Conservation (phyloP, 73 alveolate species). For the Paramecium caudatum region DNA sequence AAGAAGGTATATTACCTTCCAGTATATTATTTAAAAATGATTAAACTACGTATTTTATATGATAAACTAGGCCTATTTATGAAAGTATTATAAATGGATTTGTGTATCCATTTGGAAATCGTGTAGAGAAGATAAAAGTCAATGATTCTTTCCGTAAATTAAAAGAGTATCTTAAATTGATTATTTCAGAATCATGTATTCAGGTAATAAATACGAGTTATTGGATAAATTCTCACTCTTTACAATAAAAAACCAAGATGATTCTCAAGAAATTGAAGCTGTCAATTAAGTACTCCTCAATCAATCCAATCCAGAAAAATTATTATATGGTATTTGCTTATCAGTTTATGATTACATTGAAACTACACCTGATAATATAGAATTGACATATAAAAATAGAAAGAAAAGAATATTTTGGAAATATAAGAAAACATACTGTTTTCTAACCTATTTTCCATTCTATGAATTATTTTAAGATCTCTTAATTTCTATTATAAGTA, state of each 20-base stretch:
- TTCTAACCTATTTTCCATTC: slow-evolving; percentile 69
- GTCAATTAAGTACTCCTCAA: slow-evolving; percentile 3
- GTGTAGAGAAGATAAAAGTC: not conserved
- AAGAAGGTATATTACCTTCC: slow-evolving; percentile 66
- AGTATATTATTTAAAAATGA: slow-evolving; percentile 35
- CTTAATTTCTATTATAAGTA: slow-evolving; percentile 58
- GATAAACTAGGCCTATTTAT: not conserved
- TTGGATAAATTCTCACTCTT: slow-evolving; percentile 41
- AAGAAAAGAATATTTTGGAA: slow-evolving; percentile 72
- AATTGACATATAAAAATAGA: slow-evolving; percentile 37
- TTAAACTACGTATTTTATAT: not conserved
- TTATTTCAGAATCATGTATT: slow-evolving; percentile 54
- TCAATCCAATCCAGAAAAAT: slow-evolving; percentile 62
- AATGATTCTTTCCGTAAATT: slow-evolving; percentile 44
- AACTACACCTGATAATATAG: slow-evolving; percentile 67
- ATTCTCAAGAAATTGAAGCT: not conserved
- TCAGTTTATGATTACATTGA: slow-evolving; percentile 67
- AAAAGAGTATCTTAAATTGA: slow-evolving; percentile 46
- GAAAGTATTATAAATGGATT: slow-evolving; percentile 36
- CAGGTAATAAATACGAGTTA: slow-evolving; percentile 61
- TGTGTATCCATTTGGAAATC: slow-evolving; percentile 63
- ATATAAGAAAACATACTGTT: slow-evolving; percentile 69
- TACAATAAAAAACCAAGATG: slow-evolving; percentile 28
- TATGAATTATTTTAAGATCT: slow-evolving; percentile 72
- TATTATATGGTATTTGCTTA: slow-evolving; percentile 65